Conservation (phyloP, 2,329 filamentous ascomycete species). For the Seiridium unicorne region DNA sequence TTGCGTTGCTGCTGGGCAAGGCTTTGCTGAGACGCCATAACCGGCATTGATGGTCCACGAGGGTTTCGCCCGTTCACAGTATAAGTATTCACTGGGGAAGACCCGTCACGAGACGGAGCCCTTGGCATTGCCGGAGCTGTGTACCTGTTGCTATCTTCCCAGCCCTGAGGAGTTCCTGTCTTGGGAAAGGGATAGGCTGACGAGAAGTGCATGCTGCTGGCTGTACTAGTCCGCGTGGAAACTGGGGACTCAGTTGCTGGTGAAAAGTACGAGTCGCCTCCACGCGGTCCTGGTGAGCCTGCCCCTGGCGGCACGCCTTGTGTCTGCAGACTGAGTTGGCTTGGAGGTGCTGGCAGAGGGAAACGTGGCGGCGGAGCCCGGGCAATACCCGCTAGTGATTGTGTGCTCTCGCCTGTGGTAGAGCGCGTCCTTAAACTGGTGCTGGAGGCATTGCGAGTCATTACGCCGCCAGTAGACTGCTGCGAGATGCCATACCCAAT, state of each 20-base stretch:
- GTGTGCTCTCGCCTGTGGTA: slow-evolving; percentile 68
- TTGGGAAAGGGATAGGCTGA: slow-evolving; percentile 70
- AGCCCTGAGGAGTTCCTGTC: slow-evolving; percentile 65
- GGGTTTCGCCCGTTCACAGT: slow-evolving; percentile 62
- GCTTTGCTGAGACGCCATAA: slow-evolving; percentile 58
- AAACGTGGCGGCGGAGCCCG: slow-evolving; percentile 70
- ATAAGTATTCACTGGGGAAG: slow-evolving; percentile 62
- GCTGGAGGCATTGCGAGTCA: slow-evolving; percentile 69
- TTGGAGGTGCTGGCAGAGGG: slow-evolving; percentile 58
- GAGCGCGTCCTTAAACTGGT: slow-evolving; percentile 75
- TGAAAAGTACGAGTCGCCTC: slow-evolving; percentile 89
- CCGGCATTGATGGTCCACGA: slow-evolving; percentile 77
- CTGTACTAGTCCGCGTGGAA: slow-evolving; percentile 71
- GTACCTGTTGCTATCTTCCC: slow-evolving; percentile 76
- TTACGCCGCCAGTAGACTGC: slow-evolving; percentile 34
- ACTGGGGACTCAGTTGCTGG: slow-evolving; percentile 78
- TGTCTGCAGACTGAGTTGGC: slow-evolving; percentile 68
- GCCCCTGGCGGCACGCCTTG: slow-evolving; percentile 36
- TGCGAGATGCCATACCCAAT: slow-evolving; percentile 26
- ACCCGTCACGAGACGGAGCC: slow-evolving; percentile 74
- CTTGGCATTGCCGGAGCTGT: slow-evolving; percentile 85
- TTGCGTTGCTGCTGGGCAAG: slow-evolving; percentile 68
- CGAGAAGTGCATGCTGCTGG: slow-evolving; percentile 67
- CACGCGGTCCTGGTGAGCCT: slow-evolving; percentile 60
- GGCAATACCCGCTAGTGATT: slow-evolving; percentile 55